Evolutionary conservation across 2,329 filamentous ascomycete species (phyloP).

Genomic region (Cephalotrichum gorgonifer): DNA sequence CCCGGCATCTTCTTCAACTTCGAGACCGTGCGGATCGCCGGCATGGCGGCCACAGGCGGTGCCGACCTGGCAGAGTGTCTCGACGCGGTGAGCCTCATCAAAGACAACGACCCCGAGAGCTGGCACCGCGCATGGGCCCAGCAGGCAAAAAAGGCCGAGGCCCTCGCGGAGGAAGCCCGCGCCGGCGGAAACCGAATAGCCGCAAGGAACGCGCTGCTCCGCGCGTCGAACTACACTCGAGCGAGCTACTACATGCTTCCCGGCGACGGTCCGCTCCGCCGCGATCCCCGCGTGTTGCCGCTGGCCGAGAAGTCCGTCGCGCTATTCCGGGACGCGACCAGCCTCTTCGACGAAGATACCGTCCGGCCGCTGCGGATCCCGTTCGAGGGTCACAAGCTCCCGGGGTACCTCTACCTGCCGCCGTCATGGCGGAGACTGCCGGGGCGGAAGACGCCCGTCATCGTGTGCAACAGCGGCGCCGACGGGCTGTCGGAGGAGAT

Average conservation of each 20-base stretch:
- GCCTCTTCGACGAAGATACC: constrained; percentile 11
- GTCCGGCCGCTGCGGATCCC: constrained; percentile 24
- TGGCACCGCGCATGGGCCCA: constrained; percentile 6
- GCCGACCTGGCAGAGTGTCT: constrained; percentile 6
- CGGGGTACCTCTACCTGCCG: constrained; percentile 26
- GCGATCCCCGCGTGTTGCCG: constrained; percentile 17
- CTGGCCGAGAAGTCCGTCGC: constrained; percentile 13
- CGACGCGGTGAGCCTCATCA: constrained; percentile 7
- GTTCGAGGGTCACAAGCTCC: constrained; percentile 21
- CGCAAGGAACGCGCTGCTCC: constrained; percentile 4
- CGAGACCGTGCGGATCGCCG: constrained; percentile 5
- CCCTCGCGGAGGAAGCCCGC: constrained; percentile 4
- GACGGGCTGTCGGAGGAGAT: constrained; percentile 30
- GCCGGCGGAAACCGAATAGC: background rate
- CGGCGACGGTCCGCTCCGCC: background rate
- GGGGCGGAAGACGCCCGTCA: constrained; percentile 19
- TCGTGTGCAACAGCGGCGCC: constrained; percentile 22
- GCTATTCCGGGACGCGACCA: constrained; percentile 15
- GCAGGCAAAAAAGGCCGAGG: constrained; percentile 5
- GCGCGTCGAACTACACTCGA: constrained; percentile 7
- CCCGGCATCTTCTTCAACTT: constrained; percentile 7
- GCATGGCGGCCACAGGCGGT: constrained; percentile 4
- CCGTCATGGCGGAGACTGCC: constrained; percentile 9
- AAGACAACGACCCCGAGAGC: constrained; percentile 4
- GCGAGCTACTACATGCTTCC: constrained; percentile 6